Evolutionary conservation across 768 basidiomycete genomes (phyloP).

Genomic region (Suillus ampliporus): DNA sequence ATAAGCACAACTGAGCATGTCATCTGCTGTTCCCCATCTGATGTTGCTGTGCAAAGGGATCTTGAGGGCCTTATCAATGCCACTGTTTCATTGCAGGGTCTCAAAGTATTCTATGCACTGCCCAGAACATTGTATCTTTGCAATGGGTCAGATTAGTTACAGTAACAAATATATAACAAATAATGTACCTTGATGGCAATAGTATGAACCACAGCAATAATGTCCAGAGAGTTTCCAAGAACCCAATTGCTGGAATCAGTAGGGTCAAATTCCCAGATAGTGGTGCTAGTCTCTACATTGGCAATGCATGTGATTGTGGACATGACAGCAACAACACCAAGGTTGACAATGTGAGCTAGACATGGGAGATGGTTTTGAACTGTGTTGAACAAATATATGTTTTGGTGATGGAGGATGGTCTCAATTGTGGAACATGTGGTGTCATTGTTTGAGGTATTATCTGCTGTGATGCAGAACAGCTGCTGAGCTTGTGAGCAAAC

Average conservation of each 20-base stretch:
- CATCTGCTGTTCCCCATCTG: conserved; percentile 28
- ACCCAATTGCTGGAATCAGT: conserved; percentile 27
- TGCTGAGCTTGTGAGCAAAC: conserved; percentile 14
- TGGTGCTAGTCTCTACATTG: conserved; percentile 31
- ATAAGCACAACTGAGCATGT: conserved; percentile 25
- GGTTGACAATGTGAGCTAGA: conserved; percentile 37
- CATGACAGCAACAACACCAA: conserved; percentile 35
- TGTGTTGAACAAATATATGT: conserved; percentile 18
- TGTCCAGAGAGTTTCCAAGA: conserved; percentile 33
- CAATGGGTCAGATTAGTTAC: not conserved
- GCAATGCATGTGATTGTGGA: conserved; percentile 36
- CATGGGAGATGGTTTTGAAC: conserved; percentile 30
- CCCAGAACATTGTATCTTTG: conserved; percentile 30
- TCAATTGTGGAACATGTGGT: conserved; percentile 25
- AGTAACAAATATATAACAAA: conserved; percentile 1
- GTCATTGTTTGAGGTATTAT: conserved; percentile 34
- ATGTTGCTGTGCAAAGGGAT: conserved; percentile 19
- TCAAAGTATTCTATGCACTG: conserved; percentile 32
- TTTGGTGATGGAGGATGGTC: conserved; percentile 14
- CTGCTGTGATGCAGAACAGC: conserved; percentile 27
- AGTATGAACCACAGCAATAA: conserved; percentile 36
- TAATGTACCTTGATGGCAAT: conserved; percentile 37
- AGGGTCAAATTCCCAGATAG: conserved; percentile 46
- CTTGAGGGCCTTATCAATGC: conserved; percentile 19
- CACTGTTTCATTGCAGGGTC: conserved; percentile 25